A percentile compares a stretch with the other conserved stretches of the same genome.
Conservation (phyloP, 345 rosid genomes). For the Aquilaria sinensis region DNA sequence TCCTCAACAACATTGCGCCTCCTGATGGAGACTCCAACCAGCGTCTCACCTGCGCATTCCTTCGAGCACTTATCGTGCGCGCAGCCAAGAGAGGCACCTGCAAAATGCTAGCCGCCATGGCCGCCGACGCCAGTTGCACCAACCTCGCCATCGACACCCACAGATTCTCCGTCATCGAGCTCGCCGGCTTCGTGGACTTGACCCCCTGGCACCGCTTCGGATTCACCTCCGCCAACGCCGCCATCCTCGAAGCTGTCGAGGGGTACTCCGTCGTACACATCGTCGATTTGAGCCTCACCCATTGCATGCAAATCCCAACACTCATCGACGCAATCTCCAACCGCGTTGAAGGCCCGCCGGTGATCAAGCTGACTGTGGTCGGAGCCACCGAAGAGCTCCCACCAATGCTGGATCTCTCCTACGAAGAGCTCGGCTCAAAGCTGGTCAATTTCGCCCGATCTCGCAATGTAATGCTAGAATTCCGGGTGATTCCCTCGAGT, state of each 20-base stretch:
- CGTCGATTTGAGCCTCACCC: slow-evolving; percentile 76
- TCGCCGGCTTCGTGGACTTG: slow-evolving; percentile 77
- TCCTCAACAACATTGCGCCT: slow-evolving; percentile 79
- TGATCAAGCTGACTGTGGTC: slow-evolving; percentile 69
- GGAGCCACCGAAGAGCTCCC: slow-evolving; percentile 31
- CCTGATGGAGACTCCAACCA: slow-evolving; percentile 87
- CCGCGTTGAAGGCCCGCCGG: slow-evolving; percentile 48
- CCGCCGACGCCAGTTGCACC: slow-evolving; percentile 29
- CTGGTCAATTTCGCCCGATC: slow-evolving; percentile 67
- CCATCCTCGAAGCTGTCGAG: slow-evolving; percentile 66
- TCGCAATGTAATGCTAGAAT: slow-evolving; percentile 60
- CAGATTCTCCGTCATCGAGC: slow-evolving; percentile 71
- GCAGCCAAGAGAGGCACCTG: slow-evolving; percentile 61
- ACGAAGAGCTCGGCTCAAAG: slow-evolving; percentile 63
- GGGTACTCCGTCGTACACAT: slow-evolving; percentile 70
- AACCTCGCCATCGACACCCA: slow-evolving; percentile 39
- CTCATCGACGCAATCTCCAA: slow-evolving; percentile 66
- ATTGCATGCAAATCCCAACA: slow-evolving; percentile 98
- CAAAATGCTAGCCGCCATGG: slow-evolving; percentile 49
- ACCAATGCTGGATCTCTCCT: slow-evolving; percentile 54
- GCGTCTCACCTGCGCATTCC: slow-evolving; percentile 63
- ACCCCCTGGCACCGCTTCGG: slow-evolving; percentile 98
- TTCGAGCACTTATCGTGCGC: slow-evolving; percentile 74
- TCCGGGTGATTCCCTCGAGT: slow-evolving; percentile 46
- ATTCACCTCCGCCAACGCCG: slow-evolving; percentile 80